phyloP scores from a whole-genome alignment of 345 rosid genomes.

The Streptanthus diversifolius region DNA sequence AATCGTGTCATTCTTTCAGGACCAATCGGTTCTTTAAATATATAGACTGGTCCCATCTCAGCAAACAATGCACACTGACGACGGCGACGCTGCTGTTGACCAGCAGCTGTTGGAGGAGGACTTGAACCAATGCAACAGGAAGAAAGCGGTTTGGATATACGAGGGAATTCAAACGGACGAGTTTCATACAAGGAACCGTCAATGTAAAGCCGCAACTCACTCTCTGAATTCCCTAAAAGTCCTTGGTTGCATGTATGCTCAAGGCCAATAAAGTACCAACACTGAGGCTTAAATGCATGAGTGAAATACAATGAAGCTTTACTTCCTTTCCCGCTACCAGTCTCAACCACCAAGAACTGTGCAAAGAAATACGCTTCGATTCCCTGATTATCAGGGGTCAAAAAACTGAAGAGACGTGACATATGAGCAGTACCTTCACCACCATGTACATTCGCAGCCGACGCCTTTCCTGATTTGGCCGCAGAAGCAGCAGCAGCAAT shows the following conservation, averaged over 20 bases:
- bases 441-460: conserved; percentile 71
- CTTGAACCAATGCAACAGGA: conserved; percentile 95
- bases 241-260: conserved; percentile 82
- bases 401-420: conserved; percentile 94
- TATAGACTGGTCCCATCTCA: conserved; percentile 95
- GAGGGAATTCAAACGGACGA: conserved; percentile 86
- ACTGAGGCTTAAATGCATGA: conserved; percentile 95
- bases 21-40: conserved; percentile 92
- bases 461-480: conserved; percentile 89
- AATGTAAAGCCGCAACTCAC: conserved; percentile 79
- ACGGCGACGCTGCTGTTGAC: conserved; percentile 74
- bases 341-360: conserved; percentile 94
- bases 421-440: conserved; percentile 95
- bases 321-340: conserved; percentile 74
- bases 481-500: conserved; percentile 96
- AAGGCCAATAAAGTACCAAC: conserved; percentile 95
- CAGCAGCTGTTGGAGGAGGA: conserved; percentile 74
- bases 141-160: conserved; percentile 89
- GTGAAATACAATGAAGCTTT: conserved; percentile 95
- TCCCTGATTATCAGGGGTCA: conserved; percentile 92
- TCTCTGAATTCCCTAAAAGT: conserved; percentile 80
- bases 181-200: conserved; percentile 90
- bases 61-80: conserved; percentile 97
- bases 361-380: conserved; percentile 94
- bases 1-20: conserved; percentile 80